Percentiles rank a stretch among this genome's conserved stretches.
These are phyloP conservation scores for Gryganskiella cystojenkinii DNA, from an alignment of 192 early-diverging fungal genomes.

Conservation along the genomic window DNA sequence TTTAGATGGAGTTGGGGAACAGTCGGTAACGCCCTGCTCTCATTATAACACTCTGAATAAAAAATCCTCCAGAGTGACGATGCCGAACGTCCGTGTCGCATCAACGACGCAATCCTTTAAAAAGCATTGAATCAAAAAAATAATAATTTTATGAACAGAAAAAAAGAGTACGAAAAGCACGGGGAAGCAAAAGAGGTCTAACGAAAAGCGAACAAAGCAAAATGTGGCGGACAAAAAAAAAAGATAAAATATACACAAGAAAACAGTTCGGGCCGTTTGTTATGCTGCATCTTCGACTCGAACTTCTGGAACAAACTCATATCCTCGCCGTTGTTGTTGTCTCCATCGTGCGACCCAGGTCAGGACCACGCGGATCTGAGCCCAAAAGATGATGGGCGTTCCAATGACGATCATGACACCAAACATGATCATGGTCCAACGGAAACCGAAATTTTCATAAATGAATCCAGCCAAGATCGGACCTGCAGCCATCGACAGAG, in stretches of 20 bases:
- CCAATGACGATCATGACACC: constrained; percentile 23
- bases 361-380: no score
- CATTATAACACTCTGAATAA: no score
- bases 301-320: no score
- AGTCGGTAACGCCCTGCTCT: no score
- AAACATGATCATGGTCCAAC: constrained; percentile 58
- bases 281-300: no score
- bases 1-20: no score
- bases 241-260: neutral
- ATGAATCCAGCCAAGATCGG: constrained; percentile 73
- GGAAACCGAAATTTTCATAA: constrained; percentile 65
- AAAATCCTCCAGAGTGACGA: no score
- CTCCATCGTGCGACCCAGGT: no score
- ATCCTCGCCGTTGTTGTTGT: no score
- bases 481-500: constrained; percentile 78
- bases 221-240: neutral
- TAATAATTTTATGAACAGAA: neutral
- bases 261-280: no score
- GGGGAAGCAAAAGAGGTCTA: neutral
- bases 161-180: neutral
- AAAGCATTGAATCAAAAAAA: neutral
- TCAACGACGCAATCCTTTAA: no score
- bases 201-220: neutral
- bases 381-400: constrained; percentile 35
- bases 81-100: no score